Evolutionary conservation across 176 grass and related monocot species (phyloP), one percentile per base, ranked within the genome.

Genomic region (Eremochloa ophiuroides): DNA sequence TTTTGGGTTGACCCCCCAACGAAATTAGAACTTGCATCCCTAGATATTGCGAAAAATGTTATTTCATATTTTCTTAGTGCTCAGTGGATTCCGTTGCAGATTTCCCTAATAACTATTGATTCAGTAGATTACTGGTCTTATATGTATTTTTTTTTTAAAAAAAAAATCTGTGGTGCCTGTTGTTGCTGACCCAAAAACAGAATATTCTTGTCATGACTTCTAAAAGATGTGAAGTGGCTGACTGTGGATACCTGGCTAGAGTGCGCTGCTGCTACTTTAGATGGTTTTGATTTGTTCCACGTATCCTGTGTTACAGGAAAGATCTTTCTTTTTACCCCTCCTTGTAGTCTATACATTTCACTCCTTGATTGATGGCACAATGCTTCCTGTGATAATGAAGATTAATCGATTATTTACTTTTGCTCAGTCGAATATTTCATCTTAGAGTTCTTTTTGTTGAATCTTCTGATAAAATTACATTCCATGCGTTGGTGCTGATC

Each of bases 131-230:
- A 71, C 56, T 23, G 16, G 56, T 50, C 37, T 27, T 83, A 12
- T 18, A 47, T 83, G 11, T 18, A 47, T 44, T 46, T 26, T 50
- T 60, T 77, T 66, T 71, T 27, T 9, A 46, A 10, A 37, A 55
- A 43, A 39, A 37, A 50, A 37, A 62, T 85, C 6, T 33, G 20
- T 61, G 70, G 70, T 55, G 15, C 70, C 41, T 78, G 28, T 71
- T 78, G 27, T 22, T 44, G 17, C 44, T 60, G 82, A 76, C 37
- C 20, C 7, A 4, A 43, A 85, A 50, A 43, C 33, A 63, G 75
- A 79, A 73, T 73, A 85, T 79, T 85, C 83, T 39, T 79, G n/a
- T 17, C n/a, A 51, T 85, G 55, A 17, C 31, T 25, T 59, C 43
- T 22, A 16, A 25, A 10, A 18, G 30, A 38, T 78, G 10, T 79